Evolutionary conservation across 2,329 filamentous ascomycete species (phyloP).

Genomic region (Aspergillus neotritici): DNA sequence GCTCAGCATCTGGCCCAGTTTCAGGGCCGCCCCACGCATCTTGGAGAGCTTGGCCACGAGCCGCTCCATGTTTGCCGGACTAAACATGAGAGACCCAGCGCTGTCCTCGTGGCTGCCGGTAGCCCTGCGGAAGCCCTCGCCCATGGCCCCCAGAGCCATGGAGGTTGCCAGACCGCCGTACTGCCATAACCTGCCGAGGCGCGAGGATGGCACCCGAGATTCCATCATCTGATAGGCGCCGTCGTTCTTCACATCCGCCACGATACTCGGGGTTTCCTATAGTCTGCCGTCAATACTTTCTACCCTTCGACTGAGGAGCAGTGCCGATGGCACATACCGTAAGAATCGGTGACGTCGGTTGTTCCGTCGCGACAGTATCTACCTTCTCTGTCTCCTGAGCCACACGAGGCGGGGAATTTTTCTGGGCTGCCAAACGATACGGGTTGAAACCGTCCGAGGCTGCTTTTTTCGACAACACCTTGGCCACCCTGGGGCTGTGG

Average conservation of each 20-base stretch:
- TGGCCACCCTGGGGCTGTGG: slow-evolving; percentile 54
- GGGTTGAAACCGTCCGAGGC: slow-evolving; percentile 8
- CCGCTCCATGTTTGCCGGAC: slow-evolving; percentile 83
- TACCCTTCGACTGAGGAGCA: not conserved
- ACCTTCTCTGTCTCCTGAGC: slow-evolving; percentile 20
- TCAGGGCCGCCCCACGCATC: slow-evolving; percentile 95
- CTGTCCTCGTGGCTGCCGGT: slow-evolving; percentile 58
- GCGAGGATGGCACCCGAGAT: slow-evolving; percentile 82
- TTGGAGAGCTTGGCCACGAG: slow-evolving; percentile 87
- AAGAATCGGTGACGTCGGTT: slow-evolving; percentile 5
- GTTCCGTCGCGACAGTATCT: slow-evolving; percentile 22
- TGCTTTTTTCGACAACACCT: slow-evolving; percentile 47
- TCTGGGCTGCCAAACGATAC: not conserved
- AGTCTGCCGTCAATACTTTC: slow-evolving; percentile 5
- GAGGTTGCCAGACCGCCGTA: slow-evolving; percentile 89
- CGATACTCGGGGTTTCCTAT: slow-evolving; percentile 13
- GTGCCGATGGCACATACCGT: slow-evolving; percentile 9
- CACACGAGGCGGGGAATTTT: not conserved
- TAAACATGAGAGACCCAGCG: slow-evolving; percentile 76
- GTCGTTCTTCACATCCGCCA: slow-evolving; percentile 22
- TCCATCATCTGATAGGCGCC: slow-evolving; percentile 68
- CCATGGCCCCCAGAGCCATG: slow-evolving; percentile 89
- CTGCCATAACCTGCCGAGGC: slow-evolving; percentile 85
- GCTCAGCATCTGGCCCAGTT: slow-evolving; percentile 96
- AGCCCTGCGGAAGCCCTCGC: slow-evolving; percentile 73